Evolutionary conservation across 2,329 filamentous ascomycete species (phyloP), one percentile per base, ranked within the genome.

Genomic region (Ophiostoma australiae): DNA sequence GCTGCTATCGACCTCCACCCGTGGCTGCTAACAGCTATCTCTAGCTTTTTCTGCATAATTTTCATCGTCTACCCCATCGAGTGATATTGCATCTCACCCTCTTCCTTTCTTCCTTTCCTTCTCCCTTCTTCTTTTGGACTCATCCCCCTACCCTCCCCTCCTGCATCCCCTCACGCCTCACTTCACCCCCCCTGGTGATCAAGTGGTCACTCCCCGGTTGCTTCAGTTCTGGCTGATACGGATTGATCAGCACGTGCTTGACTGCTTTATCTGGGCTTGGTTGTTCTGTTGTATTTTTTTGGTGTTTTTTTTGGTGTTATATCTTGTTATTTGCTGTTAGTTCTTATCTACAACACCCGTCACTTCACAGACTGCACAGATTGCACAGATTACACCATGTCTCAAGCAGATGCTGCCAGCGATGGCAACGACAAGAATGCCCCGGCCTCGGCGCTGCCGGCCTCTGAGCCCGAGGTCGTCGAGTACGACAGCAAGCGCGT

Each of bases 181-280:
- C 39, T 55, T 58, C 65, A 72, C 66, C 58, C 55, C 65, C 27
- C 55, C 20, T 61, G 13, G 44, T 48, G 82, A 83, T 76, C 79
- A 58, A 55, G 44, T 58, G 33, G 27, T 69, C 35, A n/a, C 82
- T 27, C 10, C 10, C 8, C 44, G 83, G 84, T 85, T 85, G 83
- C 82, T 84, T 84, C 78, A n/a, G 55, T 80, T 76, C 75, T 78
- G 81, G 20, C 41, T 23, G 48, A 55, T 58, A 41, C 39, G 11
- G 11, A 58, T n/a, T 48, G 52, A 58, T 58, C 11, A 58, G 52
- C n/a, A 31, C 52, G 52, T 58, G 23, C 23, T 58, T 31, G 10
- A 58, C 52, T 58, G 52, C 52, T 58, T 58, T 2, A 55, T 55
- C 48, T 58, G 23, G 17, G 15, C 44, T 48, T 17, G 1, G 44